Base-by-base conservation (phyloP, 352 stramenopile genomes). In the Phytophthora idaei region DNA sequence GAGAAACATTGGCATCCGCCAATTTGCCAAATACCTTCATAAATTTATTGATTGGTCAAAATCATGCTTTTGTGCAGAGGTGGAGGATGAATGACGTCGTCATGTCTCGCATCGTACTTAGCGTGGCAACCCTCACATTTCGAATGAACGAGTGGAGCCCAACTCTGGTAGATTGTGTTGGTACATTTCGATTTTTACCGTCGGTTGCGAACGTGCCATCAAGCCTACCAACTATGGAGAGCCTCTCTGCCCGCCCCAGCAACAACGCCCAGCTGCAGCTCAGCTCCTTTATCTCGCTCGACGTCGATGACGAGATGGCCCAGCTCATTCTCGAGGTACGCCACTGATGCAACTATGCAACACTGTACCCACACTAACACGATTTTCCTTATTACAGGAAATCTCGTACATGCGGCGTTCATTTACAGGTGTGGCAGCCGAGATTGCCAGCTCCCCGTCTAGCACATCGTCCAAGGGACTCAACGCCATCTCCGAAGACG, bases 251-350 rank as follows among this genome's bases (percentile, higher is more conserved):
- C 34, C 45, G 56, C 68, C 57, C 61, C 39, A 76, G 65, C 59
- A 58, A 67, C 57, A 79, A 88, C 64, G 77, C 81, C 21, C 81
- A 90, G 49, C 64, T 79, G 49, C 84, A 92, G 74, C 72, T 94
- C 57, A 89, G 85, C 75, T 90, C 78, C 69, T 94, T 94, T 55
- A 67, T 94, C 51, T 91, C 85, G 28, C 71, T 94, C 46, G 77
- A 71, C 52, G 83, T 80, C 25, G 74, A 91, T 68, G 85, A 94
- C 67, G 85, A 94, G 59, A 80, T 92, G 74, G 77, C 83, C 46
- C 81, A 90, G 57, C 67, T 90, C 41, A 91, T 93, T 51, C 85
- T 93, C 57, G 85, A 93, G 83, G 83, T 92, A 61, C 37, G 70
- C 53, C n/a, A 27, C 2, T 1, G 4, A 52, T 32, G 39, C 42